These are phyloP conservation scores for Lomentospora prolificans DNA, from an alignment of 2,329 filamentous ascomycete genomes.

Conservation along the genomic window DNA sequence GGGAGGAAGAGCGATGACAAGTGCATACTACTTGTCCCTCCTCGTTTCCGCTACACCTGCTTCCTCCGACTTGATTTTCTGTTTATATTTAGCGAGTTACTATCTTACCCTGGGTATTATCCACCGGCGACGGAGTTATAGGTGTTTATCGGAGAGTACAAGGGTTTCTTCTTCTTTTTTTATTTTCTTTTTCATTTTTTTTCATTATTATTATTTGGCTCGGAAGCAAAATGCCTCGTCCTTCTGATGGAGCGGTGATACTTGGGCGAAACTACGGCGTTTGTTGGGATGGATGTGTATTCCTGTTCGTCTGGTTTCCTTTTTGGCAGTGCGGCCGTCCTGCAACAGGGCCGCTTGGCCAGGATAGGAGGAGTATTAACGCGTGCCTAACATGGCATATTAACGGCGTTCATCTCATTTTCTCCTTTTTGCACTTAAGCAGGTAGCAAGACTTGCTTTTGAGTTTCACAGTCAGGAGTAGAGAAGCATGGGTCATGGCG, in stretches of 20 bases:
- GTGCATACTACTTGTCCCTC: too few species aligned
- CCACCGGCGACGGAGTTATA: neutral
- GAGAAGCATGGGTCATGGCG: too few species aligned
- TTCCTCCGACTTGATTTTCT: too few species aligned
- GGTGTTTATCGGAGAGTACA: neutral
- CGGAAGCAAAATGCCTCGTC: neutral
- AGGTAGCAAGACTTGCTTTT: too few species aligned
- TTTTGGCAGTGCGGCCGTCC: too few species aligned
- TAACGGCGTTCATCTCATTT: neutral
- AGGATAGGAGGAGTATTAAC: neutral
- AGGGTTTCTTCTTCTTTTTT: neutral
- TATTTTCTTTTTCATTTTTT: neutral
- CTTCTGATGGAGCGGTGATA: neutral
- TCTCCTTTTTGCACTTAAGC: neutral
- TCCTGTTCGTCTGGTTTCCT: too few species aligned
- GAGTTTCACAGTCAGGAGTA: too few species aligned
- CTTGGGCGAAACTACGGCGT: too few species aligned
- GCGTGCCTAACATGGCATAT: neutral
- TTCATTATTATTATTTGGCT: neutral
- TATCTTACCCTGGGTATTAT: neutral
- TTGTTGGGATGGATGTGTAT: too few species aligned
- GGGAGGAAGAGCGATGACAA: constrained; percentile 29
- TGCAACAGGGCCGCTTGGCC: too few species aligned
- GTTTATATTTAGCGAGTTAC: neutral
- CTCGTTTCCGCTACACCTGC: too few species aligned